These are phyloP conservation scores for Bocquillonia castaneifolia DNA, from an alignment of 441 rosid species.

Conservation along the genomic window DNA sequence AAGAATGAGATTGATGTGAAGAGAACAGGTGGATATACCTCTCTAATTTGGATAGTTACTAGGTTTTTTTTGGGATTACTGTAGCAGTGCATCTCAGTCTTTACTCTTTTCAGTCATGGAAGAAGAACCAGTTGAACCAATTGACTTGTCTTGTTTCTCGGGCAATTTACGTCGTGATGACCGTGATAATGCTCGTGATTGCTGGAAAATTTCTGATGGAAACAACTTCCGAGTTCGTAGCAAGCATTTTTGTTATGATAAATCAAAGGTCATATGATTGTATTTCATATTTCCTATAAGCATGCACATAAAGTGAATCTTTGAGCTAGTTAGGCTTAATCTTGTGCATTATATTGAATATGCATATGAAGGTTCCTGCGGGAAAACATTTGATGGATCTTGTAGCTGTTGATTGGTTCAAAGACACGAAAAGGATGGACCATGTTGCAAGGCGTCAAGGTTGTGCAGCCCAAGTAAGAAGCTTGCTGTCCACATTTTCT, in stretches of 20 bases:
- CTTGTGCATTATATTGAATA: constrained; percentile 20
- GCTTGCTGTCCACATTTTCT: background rate
- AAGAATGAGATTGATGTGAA: constrained; percentile 49
- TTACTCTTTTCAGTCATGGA: constrained; percentile 41
- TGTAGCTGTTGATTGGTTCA: constrained; percentile 99
- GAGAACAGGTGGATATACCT: constrained; percentile 51
- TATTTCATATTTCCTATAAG: constrained; percentile 15
- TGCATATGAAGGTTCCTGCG: constrained; percentile 65
- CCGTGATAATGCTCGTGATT: constrained; percentile 76
- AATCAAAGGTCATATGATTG: constrained; percentile 60
- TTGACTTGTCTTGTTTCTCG: constrained; percentile 80
- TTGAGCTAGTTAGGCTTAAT: constrained; percentile 19
- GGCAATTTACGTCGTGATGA: constrained; percentile 89
- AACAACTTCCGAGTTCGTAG: constrained; percentile 95
- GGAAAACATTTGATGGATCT: constrained; percentile 98
- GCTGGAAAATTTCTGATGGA: constrained; percentile 90
- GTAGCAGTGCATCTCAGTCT: constrained; percentile 8
- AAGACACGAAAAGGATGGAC: constrained; percentile 94
- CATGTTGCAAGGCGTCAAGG: constrained; percentile 92
- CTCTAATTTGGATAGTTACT: background rate
- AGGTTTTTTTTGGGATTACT: constrained; percentile 11
- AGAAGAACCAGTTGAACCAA: constrained; percentile 65
- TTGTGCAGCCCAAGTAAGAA: constrained; percentile 86
- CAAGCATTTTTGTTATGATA: constrained; percentile 80
- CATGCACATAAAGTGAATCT: constrained; percentile 4